phyloP scores from a whole-genome alignment of 192 early-diverging fungal species.

The Oehlia diaphana region DNA sequence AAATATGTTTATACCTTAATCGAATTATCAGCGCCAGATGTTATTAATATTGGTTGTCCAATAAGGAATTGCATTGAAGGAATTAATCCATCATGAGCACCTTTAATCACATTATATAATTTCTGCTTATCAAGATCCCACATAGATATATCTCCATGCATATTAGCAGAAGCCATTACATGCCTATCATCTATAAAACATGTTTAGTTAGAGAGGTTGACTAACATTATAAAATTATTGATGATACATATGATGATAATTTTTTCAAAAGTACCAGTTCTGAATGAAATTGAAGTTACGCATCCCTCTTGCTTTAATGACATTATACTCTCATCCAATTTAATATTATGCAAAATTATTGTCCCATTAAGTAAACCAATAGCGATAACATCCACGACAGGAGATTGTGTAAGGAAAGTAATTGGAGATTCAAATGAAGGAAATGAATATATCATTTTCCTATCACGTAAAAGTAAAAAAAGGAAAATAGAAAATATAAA shows the following conservation, averaged over 20 bases:
- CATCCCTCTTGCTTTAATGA: constrained; percentile 80
- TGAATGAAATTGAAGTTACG: constrained; percentile 90
- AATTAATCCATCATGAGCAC: constrained; percentile 81
- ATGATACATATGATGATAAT: constrained; percentile 9
- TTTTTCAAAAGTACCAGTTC: constrained; percentile 60
- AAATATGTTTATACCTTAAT: constrained; percentile 62
- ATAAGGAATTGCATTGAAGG: constrained; percentile 77
- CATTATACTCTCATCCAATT: constrained; percentile 74
- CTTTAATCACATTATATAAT: constrained; percentile 76
- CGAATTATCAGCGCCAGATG: constrained; percentile 87
- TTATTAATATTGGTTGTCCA: constrained; percentile 85
- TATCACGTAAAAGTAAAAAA: constrained; percentile 36
- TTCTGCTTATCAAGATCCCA: constrained; percentile 88
- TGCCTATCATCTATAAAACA: constrained; percentile 66
- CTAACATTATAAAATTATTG: background rate
- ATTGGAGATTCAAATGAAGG: constrained; percentile 74
- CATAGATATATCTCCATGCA: constrained; percentile 83
- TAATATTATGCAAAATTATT: constrained; percentile 84
- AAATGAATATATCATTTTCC: constrained; percentile 81
- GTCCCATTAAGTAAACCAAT: constrained; percentile 88
- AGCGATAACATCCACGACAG: constrained; percentile 91
- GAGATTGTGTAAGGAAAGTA: constrained; percentile 79
- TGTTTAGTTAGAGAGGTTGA: background rate
- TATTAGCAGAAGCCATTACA: constrained; percentile 89
- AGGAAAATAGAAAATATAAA: constrained; percentile 17